Base-by-base conservation (phyloP, 495 filamentous ascomycete species). In the Penicillium malachiteum region DNA sequence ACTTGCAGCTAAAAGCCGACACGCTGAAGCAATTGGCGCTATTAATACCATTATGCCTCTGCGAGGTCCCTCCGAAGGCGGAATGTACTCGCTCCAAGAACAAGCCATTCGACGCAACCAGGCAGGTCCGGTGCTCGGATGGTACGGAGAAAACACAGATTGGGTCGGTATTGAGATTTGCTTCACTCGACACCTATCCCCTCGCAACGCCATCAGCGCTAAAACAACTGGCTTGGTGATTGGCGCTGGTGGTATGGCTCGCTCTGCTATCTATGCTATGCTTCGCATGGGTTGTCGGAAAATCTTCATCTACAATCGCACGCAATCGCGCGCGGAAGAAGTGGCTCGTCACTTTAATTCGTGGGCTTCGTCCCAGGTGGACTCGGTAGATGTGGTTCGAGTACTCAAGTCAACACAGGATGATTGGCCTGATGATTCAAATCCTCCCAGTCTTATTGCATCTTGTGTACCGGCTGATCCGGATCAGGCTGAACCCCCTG, bases 91-190 rank as follows among this genome's bases (percentile, higher is more conserved):
- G n/a, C 79, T 90, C 40, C 78, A 83, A 14, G 66, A 78, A 18
- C 74, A 87, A 42, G 81, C 84, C 37, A 84, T 81, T 61, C 79
- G 85, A 21, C 78, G 87, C 30, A 86, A 87, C 67, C 83, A 81
- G 60, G 77, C 84, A 4, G 88, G 89, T 0, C 71, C 78, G 1
- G 79, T 89, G 5, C 65, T 79, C 46, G 86, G 81, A 5, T 86
- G 91, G 58, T 92, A 90, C 57, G 90, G 90, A 7, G 88, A 92
- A 51, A 94, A 94, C 65, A 94, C 88, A 0, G 89, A 92, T 70
- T 94, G 89, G 87, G 87, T 87, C 26, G 84, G 88, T 12, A 88
- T 92, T 26, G 73, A 82, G 63, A 77, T 76, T 5, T 90, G 87
- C 58, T 78, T 92, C 26, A 82, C 81, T 3, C 82, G 88, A 30